Evolutionary conservation across 176 grass and related monocot species (phyloP).

Genomic region (Poa annua): DNA sequence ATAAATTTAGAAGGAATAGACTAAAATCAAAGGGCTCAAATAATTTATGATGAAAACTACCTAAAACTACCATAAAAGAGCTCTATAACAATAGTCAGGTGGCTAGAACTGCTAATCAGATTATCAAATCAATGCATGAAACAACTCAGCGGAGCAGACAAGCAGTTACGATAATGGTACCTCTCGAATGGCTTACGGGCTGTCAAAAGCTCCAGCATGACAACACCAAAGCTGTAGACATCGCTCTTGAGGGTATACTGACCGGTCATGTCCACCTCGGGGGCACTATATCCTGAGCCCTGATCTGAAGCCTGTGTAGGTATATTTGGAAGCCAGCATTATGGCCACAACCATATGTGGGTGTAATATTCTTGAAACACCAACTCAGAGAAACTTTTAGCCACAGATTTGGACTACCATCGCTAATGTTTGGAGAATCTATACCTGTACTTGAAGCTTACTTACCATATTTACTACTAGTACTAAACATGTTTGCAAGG

Average conservation of each 20-base stretch:
- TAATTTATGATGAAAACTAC: too few species aligned
- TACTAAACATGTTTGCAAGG: conserved; percentile 18
- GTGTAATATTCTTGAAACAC: background rate
- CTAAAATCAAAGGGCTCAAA: too few species aligned
- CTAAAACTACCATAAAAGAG: too few species aligned
- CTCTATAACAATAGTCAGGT: conserved; percentile 33
- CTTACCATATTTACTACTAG: conserved; percentile 7
- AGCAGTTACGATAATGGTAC: conserved; percentile 37
- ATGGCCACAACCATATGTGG: background rate
- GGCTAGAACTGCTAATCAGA: conserved; percentile 8
- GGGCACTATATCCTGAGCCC: conserved; percentile 69
- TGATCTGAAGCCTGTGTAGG: conserved; percentile 60
- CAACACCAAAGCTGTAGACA: conserved; percentile 88
- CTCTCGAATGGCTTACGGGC: conserved; percentile 82
- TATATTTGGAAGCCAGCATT: conserved; percentile 42
- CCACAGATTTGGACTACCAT: background rate
- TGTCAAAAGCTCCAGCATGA: conserved; percentile 95
- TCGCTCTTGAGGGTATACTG: conserved; percentile 88
- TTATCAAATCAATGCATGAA: background rate
- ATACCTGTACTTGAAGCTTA: conserved; percentile 18
- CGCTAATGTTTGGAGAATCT: background rate
- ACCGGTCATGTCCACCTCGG: conserved; percentile 75
- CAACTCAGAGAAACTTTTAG: background rate
- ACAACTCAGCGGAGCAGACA: background rate
- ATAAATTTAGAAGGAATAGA: too few species aligned